Evolutionary conservation across 768 basidiomycete genomes (phyloP).

Genomic region (Boletus vinaceobasis): DNA sequence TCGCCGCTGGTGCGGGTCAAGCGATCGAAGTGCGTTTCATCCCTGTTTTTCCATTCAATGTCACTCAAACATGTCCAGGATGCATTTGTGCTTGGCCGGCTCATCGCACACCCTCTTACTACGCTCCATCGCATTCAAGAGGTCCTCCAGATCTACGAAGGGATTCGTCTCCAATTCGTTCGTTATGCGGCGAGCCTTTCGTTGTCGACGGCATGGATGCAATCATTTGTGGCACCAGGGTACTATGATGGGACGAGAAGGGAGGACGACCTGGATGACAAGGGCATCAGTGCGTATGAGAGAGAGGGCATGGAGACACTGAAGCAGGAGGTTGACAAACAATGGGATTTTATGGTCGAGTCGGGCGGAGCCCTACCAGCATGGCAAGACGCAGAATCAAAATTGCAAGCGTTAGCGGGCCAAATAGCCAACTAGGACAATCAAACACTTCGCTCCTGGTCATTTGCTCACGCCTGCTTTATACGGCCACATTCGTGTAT

Average conservation of each 20-base stretch:
- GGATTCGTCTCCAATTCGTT: conserved; percentile 14
- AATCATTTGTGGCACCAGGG: conserved; percentile 14
- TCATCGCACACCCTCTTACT: conserved; percentile 21
- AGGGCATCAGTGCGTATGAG: conserved; percentile 9
- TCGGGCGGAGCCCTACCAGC: not conserved
- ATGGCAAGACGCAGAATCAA: conserved; percentile 19
- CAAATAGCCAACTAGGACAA: not conserved
- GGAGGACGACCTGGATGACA: conserved; percentile 6
- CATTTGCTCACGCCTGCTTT: not conserved
- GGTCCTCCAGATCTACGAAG: conserved; percentile 11
- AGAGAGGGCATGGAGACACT: conserved; percentile 16
- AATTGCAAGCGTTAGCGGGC: not conserved
- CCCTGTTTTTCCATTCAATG: not conserved
- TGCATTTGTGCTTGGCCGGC: conserved; percentile 21
- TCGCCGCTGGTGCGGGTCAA: conserved; percentile 24
- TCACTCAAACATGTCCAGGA: conserved; percentile 4
- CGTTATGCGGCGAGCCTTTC: conserved; percentile 14
- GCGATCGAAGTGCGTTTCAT: conserved; percentile 20
- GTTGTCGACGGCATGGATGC: conserved; percentile 17
- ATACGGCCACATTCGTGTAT: too few species aligned
- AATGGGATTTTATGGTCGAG: conserved; percentile 15
- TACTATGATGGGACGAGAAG: conserved; percentile 21
- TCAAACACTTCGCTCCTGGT: not conserved
- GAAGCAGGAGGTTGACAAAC: conserved; percentile 7
- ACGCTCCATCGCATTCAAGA: not conserved